Evolutionary conservation across 495 filamentous ascomycete species (phyloP).

Genomic region (Daldinia loculata): DNA sequence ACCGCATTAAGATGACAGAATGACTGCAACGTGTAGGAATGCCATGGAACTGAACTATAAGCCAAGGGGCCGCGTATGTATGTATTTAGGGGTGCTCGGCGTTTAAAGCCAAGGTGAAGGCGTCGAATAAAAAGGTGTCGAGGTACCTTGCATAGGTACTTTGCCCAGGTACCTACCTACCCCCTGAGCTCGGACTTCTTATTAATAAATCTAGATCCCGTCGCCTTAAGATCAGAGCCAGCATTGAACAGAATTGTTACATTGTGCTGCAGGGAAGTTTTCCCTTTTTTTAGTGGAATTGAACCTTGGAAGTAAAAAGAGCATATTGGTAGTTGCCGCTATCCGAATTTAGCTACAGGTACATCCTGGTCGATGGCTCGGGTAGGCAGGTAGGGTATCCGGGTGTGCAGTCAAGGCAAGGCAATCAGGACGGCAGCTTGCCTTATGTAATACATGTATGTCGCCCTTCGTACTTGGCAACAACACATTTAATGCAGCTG

Average conservation of each 20-base stretch:
- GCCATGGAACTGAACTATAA: background rate
- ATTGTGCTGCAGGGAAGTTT: background rate
- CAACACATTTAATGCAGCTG: no score
- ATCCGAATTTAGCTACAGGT: background rate
- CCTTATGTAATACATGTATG: background rate
- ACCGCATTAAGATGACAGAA: background rate
- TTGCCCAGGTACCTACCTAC: background rate
- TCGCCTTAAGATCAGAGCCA: background rate
- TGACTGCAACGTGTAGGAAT: slow-evolving; percentile 16
- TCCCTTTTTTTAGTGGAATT: background rate
- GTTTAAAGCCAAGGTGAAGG: slow-evolving; percentile 9
- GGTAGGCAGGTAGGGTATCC: background rate
- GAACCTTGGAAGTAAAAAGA: background rate
- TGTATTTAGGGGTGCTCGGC: slow-evolving; percentile 17
- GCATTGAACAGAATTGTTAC: background rate
- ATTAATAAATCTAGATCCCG: background rate
- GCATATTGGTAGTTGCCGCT: background rate
- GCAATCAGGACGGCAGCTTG: background rate
- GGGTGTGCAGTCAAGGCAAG: background rate
- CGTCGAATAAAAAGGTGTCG: slow-evolving; percentile 22
- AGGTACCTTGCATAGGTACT: background rate
- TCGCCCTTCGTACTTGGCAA: background rate
- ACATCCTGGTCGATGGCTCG: background rate
- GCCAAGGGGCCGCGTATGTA: slow-evolving; percentile 2
- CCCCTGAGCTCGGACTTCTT: background rate